phyloP scores from a whole-genome alignment of 495 filamentous ascomycete species.

The Aspergillus funiculosus region DNA sequence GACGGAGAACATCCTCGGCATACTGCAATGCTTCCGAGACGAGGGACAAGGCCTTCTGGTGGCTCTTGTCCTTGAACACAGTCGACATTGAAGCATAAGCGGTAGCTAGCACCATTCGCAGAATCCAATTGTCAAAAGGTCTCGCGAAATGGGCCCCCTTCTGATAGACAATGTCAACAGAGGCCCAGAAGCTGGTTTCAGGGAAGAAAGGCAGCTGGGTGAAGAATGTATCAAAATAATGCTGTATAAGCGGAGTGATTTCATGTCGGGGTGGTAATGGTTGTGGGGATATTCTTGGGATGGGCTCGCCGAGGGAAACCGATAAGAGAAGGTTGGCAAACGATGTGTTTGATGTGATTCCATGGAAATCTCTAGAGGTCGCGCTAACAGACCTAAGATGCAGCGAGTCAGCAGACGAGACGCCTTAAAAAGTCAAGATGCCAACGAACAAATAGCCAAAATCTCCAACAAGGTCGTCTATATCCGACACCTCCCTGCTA shows the following conservation, averaged over 20 bases:
- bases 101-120: conserved; percentile 86
- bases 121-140: conserved; percentile 72
- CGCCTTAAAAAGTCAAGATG: not conserved
- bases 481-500: conserved; percentile 61
- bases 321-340: conserved; percentile 79
- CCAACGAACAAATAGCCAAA: conserved; percentile 67
- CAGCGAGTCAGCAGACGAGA: conserved; percentile 10
- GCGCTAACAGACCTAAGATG: conserved; percentile 78
- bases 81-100: conserved; percentile 66
- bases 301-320: conserved; percentile 58
- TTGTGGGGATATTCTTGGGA: conserved; percentile 52
- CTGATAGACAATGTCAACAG: conserved; percentile 74
- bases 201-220: conserved; percentile 73
- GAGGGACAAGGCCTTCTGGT: conserved; percentile 58
- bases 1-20: conserved; percentile 73
- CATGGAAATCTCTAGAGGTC: conserved; percentile 84
- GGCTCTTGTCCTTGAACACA: conserved; percentile 56
- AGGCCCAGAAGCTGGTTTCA: conserved; percentile 65
- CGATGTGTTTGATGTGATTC: conserved; percentile 75
- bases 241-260: conserved; percentile 61
- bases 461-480: conserved; percentile 74
- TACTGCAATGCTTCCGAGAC: conserved; percentile 65
- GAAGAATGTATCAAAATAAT: conserved; percentile 78
- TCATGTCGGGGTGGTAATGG: conserved; percentile 60
- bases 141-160: conserved; percentile 54